Conservation (phyloP, 2,329 filamentous ascomycete species). For the Botryotinia narcissicola region DNA sequence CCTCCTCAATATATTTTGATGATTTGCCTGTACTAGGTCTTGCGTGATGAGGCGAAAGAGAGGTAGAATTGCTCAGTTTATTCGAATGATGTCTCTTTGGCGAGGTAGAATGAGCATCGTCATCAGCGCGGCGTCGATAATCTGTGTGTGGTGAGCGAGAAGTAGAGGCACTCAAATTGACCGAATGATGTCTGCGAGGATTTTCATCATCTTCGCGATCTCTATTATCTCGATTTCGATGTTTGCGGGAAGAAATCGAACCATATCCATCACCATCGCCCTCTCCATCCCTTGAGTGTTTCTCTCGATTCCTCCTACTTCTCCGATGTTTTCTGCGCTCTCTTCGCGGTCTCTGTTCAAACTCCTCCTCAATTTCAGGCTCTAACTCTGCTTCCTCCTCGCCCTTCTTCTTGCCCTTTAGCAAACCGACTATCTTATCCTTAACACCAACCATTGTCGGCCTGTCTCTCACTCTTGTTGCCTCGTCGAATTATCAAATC, state of each 20-base stretch:
- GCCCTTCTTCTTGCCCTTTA: constrained; percentile 9
- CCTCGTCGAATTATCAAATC: not conserved
- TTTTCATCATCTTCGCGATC: constrained; percentile 11
- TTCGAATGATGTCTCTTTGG: constrained; percentile 12
- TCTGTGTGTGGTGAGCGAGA: constrained; percentile 12
- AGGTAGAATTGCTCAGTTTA: not conserved
- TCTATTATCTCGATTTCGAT: not conserved
- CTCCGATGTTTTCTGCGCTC: constrained; percentile 14
- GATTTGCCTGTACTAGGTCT: constrained; percentile 15
- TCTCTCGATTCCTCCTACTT: constrained; percentile 9
- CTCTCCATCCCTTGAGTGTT: not conserved
- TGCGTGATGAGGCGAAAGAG: constrained; percentile 9
- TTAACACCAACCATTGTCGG: constrained; percentile 13
- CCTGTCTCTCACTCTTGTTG: not conserved
- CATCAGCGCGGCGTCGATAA: constrained; percentile 8
- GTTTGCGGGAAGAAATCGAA: not conserved
- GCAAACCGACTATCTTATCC: constrained; percentile 5
- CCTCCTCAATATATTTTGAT: constrained; percentile 16
- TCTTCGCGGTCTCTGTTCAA: constrained; percentile 11
- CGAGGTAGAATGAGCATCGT: constrained; percentile 5
- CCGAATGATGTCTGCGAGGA: constrained; percentile 7
- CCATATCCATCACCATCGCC: not conserved
- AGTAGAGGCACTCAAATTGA: constrained; percentile 10
- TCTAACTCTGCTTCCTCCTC: not conserved
- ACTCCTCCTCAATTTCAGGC: not conserved